phyloP scores from a whole-genome alignment of 768 basidiomycete species.

The Asterophora lycoperdoides region DNA sequence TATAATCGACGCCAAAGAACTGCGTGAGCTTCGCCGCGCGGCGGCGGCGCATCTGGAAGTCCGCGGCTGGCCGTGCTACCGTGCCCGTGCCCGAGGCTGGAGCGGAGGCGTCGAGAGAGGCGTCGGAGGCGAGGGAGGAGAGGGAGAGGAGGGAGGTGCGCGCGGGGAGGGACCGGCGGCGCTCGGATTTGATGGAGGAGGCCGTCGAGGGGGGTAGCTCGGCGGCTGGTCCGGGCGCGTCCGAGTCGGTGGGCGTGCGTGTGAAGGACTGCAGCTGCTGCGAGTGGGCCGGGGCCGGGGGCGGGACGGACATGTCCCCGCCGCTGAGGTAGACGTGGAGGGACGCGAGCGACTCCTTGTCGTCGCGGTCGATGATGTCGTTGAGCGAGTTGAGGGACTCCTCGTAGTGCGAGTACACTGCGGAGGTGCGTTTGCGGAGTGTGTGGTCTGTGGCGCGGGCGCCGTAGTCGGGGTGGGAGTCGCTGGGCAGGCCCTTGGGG shows the following conservation, averaged over 20 bases:
- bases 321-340: slow-evolving; percentile 63
- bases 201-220: slow-evolving; percentile 33
- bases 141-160: slow-evolving; percentile 59
- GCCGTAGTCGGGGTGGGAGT: slow-evolving; percentile 12
- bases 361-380: slow-evolving; percentile 82
- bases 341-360: slow-evolving; percentile 67
- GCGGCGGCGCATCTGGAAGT: slow-evolving; percentile 69
- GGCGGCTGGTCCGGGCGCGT: no score
- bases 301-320: slow-evolving; percentile 16
- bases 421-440: slow-evolving; percentile 29
- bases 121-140: slow-evolving; percentile 31
- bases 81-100: no score
- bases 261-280: slow-evolving; percentile 23
- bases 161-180: slow-evolving; percentile 66
- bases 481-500: slow-evolving; percentile 23
- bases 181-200: slow-evolving; percentile 50
- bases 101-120: no score
- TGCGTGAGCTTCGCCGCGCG: slow-evolving; percentile 80
- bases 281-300: slow-evolving; percentile 5
- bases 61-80: no score
- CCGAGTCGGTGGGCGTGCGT: background rate
- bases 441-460: no score
- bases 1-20: slow-evolving; percentile 87
- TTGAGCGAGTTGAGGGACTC: slow-evolving; percentile 77
- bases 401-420: slow-evolving; percentile 72